These are phyloP conservation scores for Globisporangium spinosum DNA, from an alignment of 352 stramenopile species.

Conservation along the genomic window DNA sequence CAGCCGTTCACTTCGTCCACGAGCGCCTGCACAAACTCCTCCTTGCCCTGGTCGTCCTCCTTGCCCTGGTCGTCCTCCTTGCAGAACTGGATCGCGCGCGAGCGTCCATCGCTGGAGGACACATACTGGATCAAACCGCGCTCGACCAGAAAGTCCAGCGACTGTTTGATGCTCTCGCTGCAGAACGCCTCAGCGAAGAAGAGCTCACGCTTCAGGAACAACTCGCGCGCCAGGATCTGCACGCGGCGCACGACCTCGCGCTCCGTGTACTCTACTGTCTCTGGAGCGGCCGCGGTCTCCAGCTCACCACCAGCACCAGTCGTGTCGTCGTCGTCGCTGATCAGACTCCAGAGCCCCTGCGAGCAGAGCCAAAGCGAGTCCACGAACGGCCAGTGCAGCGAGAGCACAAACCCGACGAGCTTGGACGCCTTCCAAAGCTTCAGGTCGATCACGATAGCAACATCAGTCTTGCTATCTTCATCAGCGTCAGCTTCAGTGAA, in stretches of 20 bases:
- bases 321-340: conserved; percentile 6
- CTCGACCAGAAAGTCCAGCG: conserved; percentile 61
- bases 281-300: conserved; percentile 5
- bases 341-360: conserved; percentile 43
- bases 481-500: too few species aligned
- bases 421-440: conserved; percentile 35
- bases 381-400: conserved; percentile 73
- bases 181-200: conserved; percentile 65
- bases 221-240: conserved; percentile 47
- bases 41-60: background rate
- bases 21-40: conserved; percentile 26
- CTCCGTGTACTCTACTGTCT: conserved; percentile 24
- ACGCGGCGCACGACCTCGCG: conserved; percentile 48
- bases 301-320: background rate
- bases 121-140: conserved; percentile 34
- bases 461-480: background rate
- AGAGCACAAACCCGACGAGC: conserved; percentile 55
- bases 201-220: conserved; percentile 42
- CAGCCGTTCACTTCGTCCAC: conserved; percentile 37
- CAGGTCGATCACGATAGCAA: conserved; percentile 26
- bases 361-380: conserved; percentile 68
- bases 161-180: conserved; percentile 74
- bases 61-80: background rate
- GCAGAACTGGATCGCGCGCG: conserved; percentile 28
- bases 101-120: conserved; percentile 26